Base-by-base conservation (phyloP, 257 asterid species). In the Nicotiana sylvestris region DNA sequence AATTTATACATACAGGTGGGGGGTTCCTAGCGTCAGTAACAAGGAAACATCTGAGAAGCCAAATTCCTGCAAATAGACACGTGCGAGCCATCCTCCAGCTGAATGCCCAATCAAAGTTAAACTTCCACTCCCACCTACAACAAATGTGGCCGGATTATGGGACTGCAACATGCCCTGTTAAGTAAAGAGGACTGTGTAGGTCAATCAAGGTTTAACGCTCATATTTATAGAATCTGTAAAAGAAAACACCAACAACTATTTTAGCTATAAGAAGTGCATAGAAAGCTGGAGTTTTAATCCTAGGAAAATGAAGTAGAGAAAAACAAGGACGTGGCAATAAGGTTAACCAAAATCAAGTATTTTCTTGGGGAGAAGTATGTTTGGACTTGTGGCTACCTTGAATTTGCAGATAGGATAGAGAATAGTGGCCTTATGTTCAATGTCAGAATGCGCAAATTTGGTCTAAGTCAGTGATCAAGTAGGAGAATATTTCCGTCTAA, bases 1-100 rank as follows among this genome's bases (percentile, higher is more conserved):
- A 16, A 66, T 30, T 12, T 4, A 65, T 43, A 83, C 93, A 77
- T 92, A 95, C 99, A 89, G 91, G 86, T 95, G 99, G 2, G 99
- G 99, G 33, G 98, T 94, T 86, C 99, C 99, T 85, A 95, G 88
- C 78, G 99, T 95, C 88, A 94, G 82, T 84, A 94, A 81, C 76
- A 95, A 82, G 81, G 97, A 91, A 86, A 92, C 85, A 77, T 93
- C 90, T 2, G 96, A 89, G 67, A 77, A 35, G 81, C 95, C 95
- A 30, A 88, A 92, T 81, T 95, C 97, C 88, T 95, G 95, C 92
- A 95, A 83, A 86, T 94, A 92, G 67, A 95, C 92, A 70, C 99
- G 94, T 74, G 92, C 99, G 62, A 95, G 91, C 99, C 99, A 95
- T 88, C 98, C 99, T 69, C 99, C 99, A 5, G 99, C 98, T 72